phyloP scores from a whole-genome alignment of 176 grass and related monocot species.

The Calamus simplicifolius region DNA sequence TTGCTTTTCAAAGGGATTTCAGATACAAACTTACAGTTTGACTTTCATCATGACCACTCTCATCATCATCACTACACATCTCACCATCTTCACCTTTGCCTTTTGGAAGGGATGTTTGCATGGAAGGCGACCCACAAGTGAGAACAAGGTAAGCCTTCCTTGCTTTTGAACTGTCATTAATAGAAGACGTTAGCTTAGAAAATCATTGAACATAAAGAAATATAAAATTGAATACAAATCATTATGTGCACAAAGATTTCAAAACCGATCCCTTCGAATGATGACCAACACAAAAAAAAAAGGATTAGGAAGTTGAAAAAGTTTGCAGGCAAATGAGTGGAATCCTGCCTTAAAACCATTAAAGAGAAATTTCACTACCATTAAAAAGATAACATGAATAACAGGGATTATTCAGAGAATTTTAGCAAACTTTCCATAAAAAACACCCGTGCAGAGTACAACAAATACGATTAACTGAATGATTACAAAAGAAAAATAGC shows the following conservation, averaged over 20 bases:
- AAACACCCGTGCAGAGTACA: no score
- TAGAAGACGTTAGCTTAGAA: background rate
- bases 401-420: no score
- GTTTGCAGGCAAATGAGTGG: no score
- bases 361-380: no score
- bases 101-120: slow-evolving; percentile 59
- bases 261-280: no score
- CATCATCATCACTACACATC: slow-evolving; percentile 71
- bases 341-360: no score
- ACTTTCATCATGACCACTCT: slow-evolving; percentile 33
- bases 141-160: slow-evolving; percentile 96
- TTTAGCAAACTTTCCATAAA: no score
- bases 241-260: background rate
- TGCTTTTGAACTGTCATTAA: slow-evolving; percentile 67
- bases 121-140: slow-evolving; percentile 68
- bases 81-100: slow-evolving; percentile 75
- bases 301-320: no score
- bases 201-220: background rate
- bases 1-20: background rate
- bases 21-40: slow-evolving; percentile 47
- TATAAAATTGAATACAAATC: background rate
- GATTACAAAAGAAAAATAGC: no score
- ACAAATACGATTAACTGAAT: no score
- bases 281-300: no score
- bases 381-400: no score